These are phyloP conservation scores for Hansenula lynferdii DNA, from an alignment of 1,139 yeast species.

Conservation along the genomic window DNA sequence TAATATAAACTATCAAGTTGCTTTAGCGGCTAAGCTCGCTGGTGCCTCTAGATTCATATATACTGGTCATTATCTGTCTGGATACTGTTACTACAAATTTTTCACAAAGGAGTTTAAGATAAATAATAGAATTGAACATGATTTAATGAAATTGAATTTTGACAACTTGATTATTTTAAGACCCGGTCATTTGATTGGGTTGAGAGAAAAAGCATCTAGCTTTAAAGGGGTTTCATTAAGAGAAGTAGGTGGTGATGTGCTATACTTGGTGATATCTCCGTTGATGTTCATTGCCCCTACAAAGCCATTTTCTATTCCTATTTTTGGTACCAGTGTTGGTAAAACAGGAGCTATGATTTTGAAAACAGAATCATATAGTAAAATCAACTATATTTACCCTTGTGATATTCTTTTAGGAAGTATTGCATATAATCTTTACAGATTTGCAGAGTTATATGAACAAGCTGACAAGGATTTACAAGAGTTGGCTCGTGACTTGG, in stretches of 20 bases:
- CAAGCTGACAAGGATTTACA: too few relatives aligned
- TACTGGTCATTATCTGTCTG: slow-evolving; percentile 5
- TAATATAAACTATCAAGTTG: slow-evolving; percentile 10
- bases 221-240: too few relatives aligned
- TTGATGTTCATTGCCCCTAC: slow-evolving; percentile 4
- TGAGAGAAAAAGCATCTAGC: slow-evolving; percentile 8
- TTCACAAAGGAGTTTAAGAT: too few relatives aligned
- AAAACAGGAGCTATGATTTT: slow-evolving; percentile 8
- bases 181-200: slow-evolving; percentile 16
- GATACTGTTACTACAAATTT: too few relatives aligned
- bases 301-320: slow-evolving; percentile 4
- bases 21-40: slow-evolving; percentile 7
- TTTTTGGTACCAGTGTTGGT: slow-evolving; percentile 12
- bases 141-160: slow-evolving; percentile 6
- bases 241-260: too few relatives aligned
- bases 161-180: slow-evolving; percentile 9
- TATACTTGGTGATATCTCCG: slow-evolving; percentile 5
- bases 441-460: not conserved
- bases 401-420: not conserved
- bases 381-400: not conserved
- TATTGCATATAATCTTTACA: not conserved
- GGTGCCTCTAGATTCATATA: slow-evolving; percentile 9
- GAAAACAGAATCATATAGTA: not conserved
- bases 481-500: too few relatives aligned
- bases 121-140: slow-evolving; percentile 10